Percentiles rank a stretch among this genome's conserved stretches.
Evolutionary conservation across 2,329 filamentous ascomycete species (phyloP).

Genomic region (Colletotrichum simmondsii): DNA sequence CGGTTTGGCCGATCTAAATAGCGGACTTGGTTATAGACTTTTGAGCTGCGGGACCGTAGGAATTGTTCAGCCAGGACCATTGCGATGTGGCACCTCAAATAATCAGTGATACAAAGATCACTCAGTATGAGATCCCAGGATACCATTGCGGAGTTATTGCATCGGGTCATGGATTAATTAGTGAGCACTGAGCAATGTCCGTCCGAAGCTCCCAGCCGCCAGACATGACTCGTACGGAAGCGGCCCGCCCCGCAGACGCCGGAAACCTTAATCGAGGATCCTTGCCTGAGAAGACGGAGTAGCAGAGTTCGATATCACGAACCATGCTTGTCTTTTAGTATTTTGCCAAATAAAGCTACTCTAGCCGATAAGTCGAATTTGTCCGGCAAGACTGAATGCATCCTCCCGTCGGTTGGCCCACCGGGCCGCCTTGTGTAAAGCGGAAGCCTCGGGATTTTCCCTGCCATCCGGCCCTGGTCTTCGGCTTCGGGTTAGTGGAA

Average conservation of each 20-base stretch:
- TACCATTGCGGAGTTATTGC: not conserved
- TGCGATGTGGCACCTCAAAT: not conserved
- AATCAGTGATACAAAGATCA: not conserved
- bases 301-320: not conserved
- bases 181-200: not conserved
- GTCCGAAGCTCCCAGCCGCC: not conserved
- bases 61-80: not conserved
- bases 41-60: not conserved
- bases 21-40: not conserved
- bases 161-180: not conserved
- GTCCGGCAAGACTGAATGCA: no score
- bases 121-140: not conserved
- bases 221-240: not conserved
- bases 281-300: not conserved
- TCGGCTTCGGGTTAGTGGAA: not conserved
- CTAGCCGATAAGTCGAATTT: no score
- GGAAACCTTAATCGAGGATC: not conserved
- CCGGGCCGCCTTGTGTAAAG: no score
- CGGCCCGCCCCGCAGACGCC: not conserved
- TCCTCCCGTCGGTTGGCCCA: no score
- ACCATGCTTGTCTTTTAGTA: no score
- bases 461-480: no score
- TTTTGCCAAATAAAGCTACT: no score
- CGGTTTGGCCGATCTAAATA: not conserved
- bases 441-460: no score